Evolutionary conservation across 1,284 basidiomycete species (phyloP), one percentile per base, ranked within the genome.

Genomic region (Ganoderma sp.): DNA sequence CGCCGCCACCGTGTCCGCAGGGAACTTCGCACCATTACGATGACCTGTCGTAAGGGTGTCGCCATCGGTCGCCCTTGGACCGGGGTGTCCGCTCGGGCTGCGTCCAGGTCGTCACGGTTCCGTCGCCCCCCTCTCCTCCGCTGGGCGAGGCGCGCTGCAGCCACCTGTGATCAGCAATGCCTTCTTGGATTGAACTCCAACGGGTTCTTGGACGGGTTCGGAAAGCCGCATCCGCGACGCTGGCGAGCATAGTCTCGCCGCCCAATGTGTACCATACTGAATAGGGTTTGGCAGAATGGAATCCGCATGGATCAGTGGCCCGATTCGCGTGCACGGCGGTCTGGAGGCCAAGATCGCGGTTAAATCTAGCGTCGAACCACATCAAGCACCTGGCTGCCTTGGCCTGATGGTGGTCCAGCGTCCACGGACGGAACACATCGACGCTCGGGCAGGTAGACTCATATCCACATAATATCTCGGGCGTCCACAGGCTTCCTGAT

Each of bases 121-220:
- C 10, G 34, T 34, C 34, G 34, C 39, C 28, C 37, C 56, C 56
- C 56, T 58, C 56, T 58, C 32, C 56, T 58, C 56, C 56, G 19
- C 56, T 10, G 56, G 37, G 56, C 56, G 56, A 58, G 56, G 56
- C 56, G 56, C 56, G 56, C 37, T 34, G 34, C 28, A 32, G 28
- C 39, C 7, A 15, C 48, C 52, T 56, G 28, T 34, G 28, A 56
- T 28, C 52, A 56, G 10, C 50, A 28, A n/a, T 45, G 9, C 8
- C 8, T 1, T 9, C 22, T 22, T 8, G 22, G 10, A 25, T 28
- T 25, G 22, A 25, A 25, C 48, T 52, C 22, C 3, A 25, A 12
- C 0, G 6, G 22, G 48, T 22, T 25, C 37, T 52, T 52, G 22
- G 22, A 14, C 22, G 48, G 22, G 10, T 25, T 14, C 22, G n/a